phyloP scores from a whole-genome alignment of 1,139 yeast genomes.

The Candida sp. region DNA sequence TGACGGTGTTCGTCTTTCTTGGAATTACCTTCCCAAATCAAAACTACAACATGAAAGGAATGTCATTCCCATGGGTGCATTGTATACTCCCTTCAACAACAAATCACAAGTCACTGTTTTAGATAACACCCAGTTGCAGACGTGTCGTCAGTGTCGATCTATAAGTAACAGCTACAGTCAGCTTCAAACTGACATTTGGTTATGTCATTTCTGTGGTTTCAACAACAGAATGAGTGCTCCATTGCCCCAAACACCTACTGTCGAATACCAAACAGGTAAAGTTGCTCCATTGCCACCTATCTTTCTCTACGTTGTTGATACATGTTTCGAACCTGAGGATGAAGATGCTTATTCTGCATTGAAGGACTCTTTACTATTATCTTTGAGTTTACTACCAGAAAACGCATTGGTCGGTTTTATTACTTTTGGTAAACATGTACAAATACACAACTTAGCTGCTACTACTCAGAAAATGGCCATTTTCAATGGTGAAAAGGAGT shows the following conservation, averaged over 20 bases:
- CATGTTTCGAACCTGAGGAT: conserved; percentile 50
- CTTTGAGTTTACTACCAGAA: conserved; percentile 59
- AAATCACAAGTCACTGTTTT: conserved; percentile 40
- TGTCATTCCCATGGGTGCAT: conserved; percentile 59
- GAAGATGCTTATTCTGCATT: conserved; percentile 43
- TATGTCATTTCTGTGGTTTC: conserved; percentile 59
- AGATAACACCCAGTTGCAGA: conserved; percentile 20
- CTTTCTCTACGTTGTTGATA: conserved; percentile 65
- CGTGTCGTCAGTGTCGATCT: conserved; percentile 59
- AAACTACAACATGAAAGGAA: conserved; percentile 56
- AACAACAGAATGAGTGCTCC: conserved; percentile 41
- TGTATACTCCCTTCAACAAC: conserved; percentile 65
- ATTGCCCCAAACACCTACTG: conserved; percentile 38
- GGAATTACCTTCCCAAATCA: conserved; percentile 78
- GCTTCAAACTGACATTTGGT: conserved; percentile 43
- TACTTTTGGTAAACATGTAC: conserved; percentile 64
- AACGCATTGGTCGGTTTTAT: conserved; percentile 57
- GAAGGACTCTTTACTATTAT: conserved; percentile 50
- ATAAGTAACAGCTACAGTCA: conserved; percentile 44
- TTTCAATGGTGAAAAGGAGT: conserved; percentile 61
- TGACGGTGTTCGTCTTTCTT: conserved; percentile 87
- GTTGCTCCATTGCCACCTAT: conserved; percentile 43
- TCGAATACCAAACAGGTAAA: conserved; percentile 58
- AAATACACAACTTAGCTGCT: conserved; percentile 53
- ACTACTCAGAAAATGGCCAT: conserved; percentile 24